Base-by-base conservation (phyloP, 2,329 filamentous ascomycete genomes). In the Bipolaris gigantea region DNA sequence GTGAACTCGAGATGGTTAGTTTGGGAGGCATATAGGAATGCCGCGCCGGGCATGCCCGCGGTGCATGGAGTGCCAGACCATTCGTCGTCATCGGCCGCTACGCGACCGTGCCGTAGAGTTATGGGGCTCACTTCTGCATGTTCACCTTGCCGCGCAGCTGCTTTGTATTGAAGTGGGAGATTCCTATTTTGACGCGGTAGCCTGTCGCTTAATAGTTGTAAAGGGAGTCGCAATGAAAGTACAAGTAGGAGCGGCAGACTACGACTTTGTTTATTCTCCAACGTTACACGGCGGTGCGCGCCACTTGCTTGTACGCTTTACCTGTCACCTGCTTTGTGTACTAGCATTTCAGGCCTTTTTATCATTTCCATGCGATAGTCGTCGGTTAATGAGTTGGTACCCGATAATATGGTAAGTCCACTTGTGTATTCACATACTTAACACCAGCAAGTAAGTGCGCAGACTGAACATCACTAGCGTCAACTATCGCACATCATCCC, bases 311-410 rank as follows among this genome's bases (percentile, higher is more conserved):
- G 38, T 40, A 40, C 21, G 21, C 9, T 23, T 21, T 15, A n/a
- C 32, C 38, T 25, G 38, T 23, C 5, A n/a, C 7, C 13, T 15
- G 33, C 30, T 39, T 27, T 44, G 36, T 35, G 21, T 40, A n/a
- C n/a, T n/a, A 53, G 13, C 23, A 32, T 23, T 21, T 21, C 50
- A 42, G 36, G 43, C 50, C 46, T 48, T 38, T 38, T 51, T 61
- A 53, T 57, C 30, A 48, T 55, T 53, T 50, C 50, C 56, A 64
- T 57, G 56, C 52, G 43, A 53, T 56, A 60, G 49, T 19, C 18
- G 35, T 21, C 54, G 35, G 48, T 53, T 25, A 51, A 41, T 52
- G 43, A 42, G 34, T 39, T 44, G 39, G 39, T 30, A 41, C 21
- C 16, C 33, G 36, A 21, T 44, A 45, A 42, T 35, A 55, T 55